phyloP scores from a whole-genome alignment of 495 filamentous ascomycete species.

The Penicillium robsamsonii region DNA sequence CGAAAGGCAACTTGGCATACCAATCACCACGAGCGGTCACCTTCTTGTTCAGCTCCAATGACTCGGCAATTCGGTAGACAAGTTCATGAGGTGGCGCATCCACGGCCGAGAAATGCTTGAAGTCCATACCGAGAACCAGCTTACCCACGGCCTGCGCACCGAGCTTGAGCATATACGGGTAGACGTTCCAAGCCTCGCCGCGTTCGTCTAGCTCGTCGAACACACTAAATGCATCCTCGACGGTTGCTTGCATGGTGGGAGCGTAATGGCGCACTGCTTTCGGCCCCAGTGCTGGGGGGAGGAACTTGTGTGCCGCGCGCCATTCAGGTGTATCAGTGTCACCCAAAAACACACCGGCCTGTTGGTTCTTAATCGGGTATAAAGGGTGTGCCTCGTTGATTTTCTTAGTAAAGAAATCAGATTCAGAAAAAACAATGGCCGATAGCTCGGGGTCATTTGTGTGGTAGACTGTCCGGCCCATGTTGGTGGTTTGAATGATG shows the following conservation, averaged over 20 bases:
- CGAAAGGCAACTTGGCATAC: slow-evolving; percentile 52
- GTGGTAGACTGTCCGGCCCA: slow-evolving; percentile 49
- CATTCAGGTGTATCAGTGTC: slow-evolving; percentile 52
- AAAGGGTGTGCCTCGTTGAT: slow-evolving; percentile 52
- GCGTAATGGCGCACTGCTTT: slow-evolving; percentile 57
- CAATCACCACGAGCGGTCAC: slow-evolving; percentile 47
- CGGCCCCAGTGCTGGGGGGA: slow-evolving; percentile 53
- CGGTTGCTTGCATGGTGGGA: slow-evolving; percentile 51
- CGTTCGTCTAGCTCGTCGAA: slow-evolving; percentile 53
- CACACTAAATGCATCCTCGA: slow-evolving; percentile 43
- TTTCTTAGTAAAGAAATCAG: slow-evolving; percentile 52
- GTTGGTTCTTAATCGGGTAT: slow-evolving; percentile 40
- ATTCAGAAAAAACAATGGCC: slow-evolving; percentile 41
- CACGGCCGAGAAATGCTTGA: slow-evolving; percentile 47
- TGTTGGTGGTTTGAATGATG: slow-evolving; percentile 53
- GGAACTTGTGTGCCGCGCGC: slow-evolving; percentile 52
- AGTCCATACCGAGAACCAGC: slow-evolving; percentile 50
- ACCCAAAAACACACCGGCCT: slow-evolving; percentile 50
- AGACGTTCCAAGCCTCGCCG: slow-evolving; percentile 55
- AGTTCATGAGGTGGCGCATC: slow-evolving; percentile 45
- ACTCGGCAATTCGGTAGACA: slow-evolving; percentile 39
- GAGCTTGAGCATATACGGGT: slow-evolving; percentile 60
- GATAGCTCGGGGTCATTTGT: slow-evolving; percentile 51
- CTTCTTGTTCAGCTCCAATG: slow-evolving; percentile 52
- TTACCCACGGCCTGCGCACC: slow-evolving; percentile 53